phyloP scores from a whole-genome alignment of 2,329 filamentous ascomycete genomes.

The Ceratocystis papillata region DNA sequence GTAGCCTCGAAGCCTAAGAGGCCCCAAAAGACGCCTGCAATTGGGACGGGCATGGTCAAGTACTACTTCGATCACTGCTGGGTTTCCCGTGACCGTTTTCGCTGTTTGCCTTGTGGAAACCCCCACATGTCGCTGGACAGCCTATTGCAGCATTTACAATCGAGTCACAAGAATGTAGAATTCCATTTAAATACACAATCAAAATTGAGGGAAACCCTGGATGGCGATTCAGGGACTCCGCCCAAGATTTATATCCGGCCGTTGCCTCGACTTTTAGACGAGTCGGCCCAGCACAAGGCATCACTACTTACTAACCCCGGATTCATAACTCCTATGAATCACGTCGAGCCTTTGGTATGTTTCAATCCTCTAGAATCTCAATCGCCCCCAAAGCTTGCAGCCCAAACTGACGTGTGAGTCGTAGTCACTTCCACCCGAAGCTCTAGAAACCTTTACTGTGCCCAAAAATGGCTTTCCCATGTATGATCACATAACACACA shows the following conservation, averaged over 20 bases:
- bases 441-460: conserved; percentile 37
- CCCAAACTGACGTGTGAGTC: background rate
- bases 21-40: background rate
- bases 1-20: background rate
- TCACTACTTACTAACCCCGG: conserved; percentile 3
- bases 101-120: conserved; percentile 43
- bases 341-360: conserved; percentile 11
- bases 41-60: conserved; percentile 34
- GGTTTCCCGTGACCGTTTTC: conserved; percentile 39
- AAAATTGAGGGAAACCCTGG: conserved; percentile 37
- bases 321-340: background rate
- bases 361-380: background rate
- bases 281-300: background rate
- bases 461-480: conserved; percentile 37
- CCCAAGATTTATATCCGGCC: conserved; percentile 27
- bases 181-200: conserved; percentile 26
- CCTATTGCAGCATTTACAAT: conserved; percentile 39
- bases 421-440: conserved; percentile 14
- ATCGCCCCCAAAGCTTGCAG: background rate
- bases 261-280: conserved; percentile 1
- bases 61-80: conserved; percentile 39
- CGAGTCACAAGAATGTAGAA: conserved; percentile 13
- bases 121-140: conserved; percentile 39
- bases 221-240: conserved; percentile 31
- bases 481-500: conserved; percentile 49